Base-by-base conservation (phyloP, 2,329 filamentous ascomycete genomes). In the Aureobasidium sp. region DNA sequence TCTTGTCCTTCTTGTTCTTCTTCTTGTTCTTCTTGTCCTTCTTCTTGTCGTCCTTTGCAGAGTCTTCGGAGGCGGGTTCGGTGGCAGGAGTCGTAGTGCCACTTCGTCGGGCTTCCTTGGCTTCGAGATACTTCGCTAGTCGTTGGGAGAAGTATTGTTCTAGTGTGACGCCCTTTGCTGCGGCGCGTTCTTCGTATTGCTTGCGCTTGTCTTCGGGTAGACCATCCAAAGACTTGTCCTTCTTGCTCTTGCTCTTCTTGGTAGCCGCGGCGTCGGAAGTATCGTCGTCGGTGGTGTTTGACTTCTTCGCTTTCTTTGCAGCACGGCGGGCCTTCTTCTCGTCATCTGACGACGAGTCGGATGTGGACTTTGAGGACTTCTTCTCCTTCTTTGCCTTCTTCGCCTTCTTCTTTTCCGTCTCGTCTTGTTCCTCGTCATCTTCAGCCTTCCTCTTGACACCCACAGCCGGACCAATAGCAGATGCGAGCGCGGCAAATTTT, bases 111-210 rank as follows among this genome's bases (percentile, higher is more conserved):
- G 57, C 20, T 12, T 60, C 39, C n/a, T 60, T 60, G 9, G 57
- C 57, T 22, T 51, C 57, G 25, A 51, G 45, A 14, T 63, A 60
- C 41, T 63, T 63, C 20, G n/a, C 45, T 56, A 39, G 47, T 27
- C 62, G 53, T 17, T 41, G 27, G 1, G 45, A 15, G 17, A 59
- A 59, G 22, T 63, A 63, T 22, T 68, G 67, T 48, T 75, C 70
- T 5, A 75, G 65, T 2, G 71, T 68, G 58, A 73, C 69, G 3
- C 69, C 67, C 65, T 76, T 75, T 2, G 62, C 66, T 1, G 65
- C 67, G 2, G 73, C 74, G 25, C 73, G 70, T 27, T 66, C 59
- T 49, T 71, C 69, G 65, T 73, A 73, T 20, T 68, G 56, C 17
- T 64, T 57, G 42, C 64, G 68, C 56, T 75, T 70, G 14, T 68